Conservation (phyloP, 371 early-diverging fungal genomes). For the Blakeslea trispora region DNA sequence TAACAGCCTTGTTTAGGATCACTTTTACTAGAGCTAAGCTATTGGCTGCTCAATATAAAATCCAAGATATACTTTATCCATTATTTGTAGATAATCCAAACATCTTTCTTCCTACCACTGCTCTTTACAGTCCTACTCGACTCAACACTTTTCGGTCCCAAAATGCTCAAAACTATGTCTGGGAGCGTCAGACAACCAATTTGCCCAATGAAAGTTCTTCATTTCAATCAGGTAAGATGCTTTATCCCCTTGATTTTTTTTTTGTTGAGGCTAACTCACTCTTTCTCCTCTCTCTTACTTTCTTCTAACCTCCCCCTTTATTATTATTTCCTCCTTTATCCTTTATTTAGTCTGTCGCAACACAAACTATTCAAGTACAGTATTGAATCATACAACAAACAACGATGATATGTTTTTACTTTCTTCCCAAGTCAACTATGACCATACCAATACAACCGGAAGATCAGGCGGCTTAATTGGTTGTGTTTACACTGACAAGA, state of each 20-base stretch:
- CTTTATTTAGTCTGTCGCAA: conserved; percentile 9
- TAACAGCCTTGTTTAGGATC: conserved; percentile 46
- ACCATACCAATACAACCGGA: no score
- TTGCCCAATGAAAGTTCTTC: background rate
- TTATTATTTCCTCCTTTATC: background rate
- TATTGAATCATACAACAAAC: conserved; percentile 11
- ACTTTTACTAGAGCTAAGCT: conserved; percentile 70
- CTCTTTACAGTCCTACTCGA: conserved; percentile 19
- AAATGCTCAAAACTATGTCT: conserved; percentile 1
- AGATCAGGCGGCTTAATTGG: background rate
- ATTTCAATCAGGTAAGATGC: conserved; percentile 6
- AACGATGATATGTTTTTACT: conserved; percentile 20
- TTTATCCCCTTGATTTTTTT: background rate
- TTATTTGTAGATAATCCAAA: conserved; percentile 75
- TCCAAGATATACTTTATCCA: conserved; percentile 70
- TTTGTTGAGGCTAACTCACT: no score
- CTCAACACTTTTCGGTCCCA: conserved; percentile 16
- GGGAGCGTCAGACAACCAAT: conserved; percentile 7
- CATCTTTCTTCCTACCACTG: conserved; percentile 34
- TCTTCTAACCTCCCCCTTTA: no score
- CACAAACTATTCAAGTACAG: conserved; percentile 13
- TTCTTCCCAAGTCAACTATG: conserved; percentile 24
- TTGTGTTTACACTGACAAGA: conserved; percentile 9
- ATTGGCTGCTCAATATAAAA: conserved; percentile 70
- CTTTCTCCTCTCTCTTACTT: no score